Conservation (phyloP, 148 eudicot species). For the Rhododendron ovatum region DNA sequence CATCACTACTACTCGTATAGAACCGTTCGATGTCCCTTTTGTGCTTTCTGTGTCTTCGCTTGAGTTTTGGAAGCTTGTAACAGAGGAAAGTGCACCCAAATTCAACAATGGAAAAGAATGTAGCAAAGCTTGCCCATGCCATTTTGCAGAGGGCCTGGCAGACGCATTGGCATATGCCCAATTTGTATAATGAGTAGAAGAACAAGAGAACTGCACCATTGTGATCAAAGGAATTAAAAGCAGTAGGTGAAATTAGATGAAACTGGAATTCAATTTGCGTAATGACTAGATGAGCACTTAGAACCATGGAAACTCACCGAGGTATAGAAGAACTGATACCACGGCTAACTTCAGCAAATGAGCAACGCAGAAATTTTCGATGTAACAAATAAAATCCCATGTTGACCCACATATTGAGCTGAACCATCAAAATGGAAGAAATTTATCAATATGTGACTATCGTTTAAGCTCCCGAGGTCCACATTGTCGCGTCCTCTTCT, state of each 20-base stretch:
- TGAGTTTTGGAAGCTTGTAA: conserved; percentile 20
- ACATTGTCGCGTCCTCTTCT: too few species aligned
- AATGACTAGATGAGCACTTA: not conserved
- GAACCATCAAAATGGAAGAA: conserved; percentile 3
- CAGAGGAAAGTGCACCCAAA: conserved; percentile 29
- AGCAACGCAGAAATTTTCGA: conserved; percentile 45
- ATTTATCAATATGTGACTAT: not conserved
- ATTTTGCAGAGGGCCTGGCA: conserved; percentile 24
- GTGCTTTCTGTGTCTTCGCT: not conserved
- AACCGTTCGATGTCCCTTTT: conserved; percentile 16
- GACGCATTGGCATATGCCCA: conserved; percentile 49
- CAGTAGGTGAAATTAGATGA: too few species aligned
- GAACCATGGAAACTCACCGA: conserved; percentile 30
- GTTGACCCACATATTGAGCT: conserved; percentile 40
- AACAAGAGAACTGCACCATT: conserved; percentile 37
- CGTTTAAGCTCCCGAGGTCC: too few species aligned
- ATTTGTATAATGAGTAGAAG: conserved; percentile 33
- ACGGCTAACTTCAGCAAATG: conserved; percentile 37
- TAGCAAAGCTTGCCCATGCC: conserved; percentile 29
- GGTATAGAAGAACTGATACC: conserved; percentile 31
- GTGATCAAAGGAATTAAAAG: not conserved
- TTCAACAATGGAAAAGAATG: conserved; percentile 22
- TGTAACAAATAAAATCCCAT: conserved; percentile 50
- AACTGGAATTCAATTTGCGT: not conserved
- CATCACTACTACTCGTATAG: conserved; percentile 7